A percentile compares a stretch with the other conserved stretches of the same genome.
These are phyloP conservation scores for Pseudohalonectria lignicola DNA, from an alignment of 2,329 filamentous ascomycete species.

Conservation along the genomic window DNA sequence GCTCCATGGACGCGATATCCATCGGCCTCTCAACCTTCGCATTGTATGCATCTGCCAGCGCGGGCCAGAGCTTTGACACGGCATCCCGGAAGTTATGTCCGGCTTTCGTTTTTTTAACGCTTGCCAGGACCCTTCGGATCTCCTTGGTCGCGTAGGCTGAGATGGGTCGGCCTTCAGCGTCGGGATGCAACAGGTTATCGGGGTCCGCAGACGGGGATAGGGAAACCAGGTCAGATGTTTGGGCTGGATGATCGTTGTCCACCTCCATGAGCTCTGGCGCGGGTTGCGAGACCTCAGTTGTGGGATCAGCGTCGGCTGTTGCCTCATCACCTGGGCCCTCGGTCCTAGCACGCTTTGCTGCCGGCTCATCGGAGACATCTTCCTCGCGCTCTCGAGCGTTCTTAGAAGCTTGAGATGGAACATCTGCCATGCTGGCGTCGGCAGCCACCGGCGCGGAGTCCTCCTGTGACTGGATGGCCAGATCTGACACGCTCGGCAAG, in stretches of 20 bases:
- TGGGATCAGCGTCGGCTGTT: background rate
- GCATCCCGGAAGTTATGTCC: conserved; percentile 67
- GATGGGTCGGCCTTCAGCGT: conserved; percentile 36
- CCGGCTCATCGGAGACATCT: conserved; percentile 54
- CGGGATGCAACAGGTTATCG: conserved; percentile 28
- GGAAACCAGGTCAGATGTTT: background rate
- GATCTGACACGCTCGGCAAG: conserved; percentile 24
- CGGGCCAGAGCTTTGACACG: conserved; percentile 65
- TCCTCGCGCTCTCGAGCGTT: conserved; percentile 67
- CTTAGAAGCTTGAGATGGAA: conserved; percentile 37
- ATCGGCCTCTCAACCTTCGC: conserved; percentile 65
- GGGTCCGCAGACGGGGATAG: conserved; percentile 18
- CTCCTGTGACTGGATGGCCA: conserved; percentile 21
- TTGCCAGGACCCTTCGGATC: conserved; percentile 54
- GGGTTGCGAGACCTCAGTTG: conserved; percentile 14
- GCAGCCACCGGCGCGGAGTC: conserved; percentile 15
- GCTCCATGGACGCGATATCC: conserved; percentile 75
- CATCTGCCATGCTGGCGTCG: conserved; percentile 31
- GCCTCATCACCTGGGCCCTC: conserved; percentile 22
- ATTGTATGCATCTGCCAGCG: conserved; percentile 62
- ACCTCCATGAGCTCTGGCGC: conserved; percentile 17
- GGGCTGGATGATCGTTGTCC: conserved; percentile 6
- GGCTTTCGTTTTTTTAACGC: conserved; percentile 77
- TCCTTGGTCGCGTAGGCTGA: conserved; percentile 50
- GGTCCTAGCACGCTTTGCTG: conserved; percentile 72